Percentiles rank a stretch among this genome's conserved stretches.
phyloP scores from a whole-genome alignment of 306 rosid genomes.

The Vigna angularis region DNA sequence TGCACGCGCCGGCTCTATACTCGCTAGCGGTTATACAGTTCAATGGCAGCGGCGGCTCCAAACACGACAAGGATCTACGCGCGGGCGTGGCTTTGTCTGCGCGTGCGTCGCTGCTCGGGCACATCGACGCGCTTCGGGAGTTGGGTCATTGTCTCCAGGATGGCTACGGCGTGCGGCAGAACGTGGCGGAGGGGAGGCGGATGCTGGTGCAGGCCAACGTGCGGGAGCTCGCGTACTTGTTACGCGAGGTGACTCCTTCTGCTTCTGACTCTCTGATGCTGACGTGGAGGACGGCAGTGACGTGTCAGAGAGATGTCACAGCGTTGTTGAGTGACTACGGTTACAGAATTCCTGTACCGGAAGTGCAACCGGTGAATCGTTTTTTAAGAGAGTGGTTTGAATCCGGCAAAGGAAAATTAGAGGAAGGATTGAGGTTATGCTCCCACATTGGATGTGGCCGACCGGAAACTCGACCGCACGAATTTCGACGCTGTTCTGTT shows the following conservation, averaged over 20 bases:
- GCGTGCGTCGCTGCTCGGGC: conserved; percentile 77
- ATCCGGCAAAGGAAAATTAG: conserved; percentile 45
- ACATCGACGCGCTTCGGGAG: conserved; percentile 86
- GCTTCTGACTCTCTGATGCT: not conserved
- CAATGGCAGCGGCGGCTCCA: conserved; percentile 89
- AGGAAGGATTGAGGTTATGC: conserved; percentile 61
- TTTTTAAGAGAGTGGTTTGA: conserved; percentile 82
- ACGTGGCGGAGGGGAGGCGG: conserved; percentile 67
- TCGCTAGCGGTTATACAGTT: conserved; percentile 89
- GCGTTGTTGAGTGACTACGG: conserved; percentile 64
- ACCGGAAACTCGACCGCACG: conserved; percentile 83
- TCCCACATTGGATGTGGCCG: conserved; percentile 78
- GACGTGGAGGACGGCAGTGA: conserved; percentile 44
- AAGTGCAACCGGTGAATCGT: conserved; percentile 67
- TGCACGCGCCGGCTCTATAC: conserved; percentile 79
- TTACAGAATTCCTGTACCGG: conserved; percentile 54
- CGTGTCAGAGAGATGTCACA: conserved; percentile 8
- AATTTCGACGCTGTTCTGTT: conserved; percentile 86
- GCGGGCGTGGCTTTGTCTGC: conserved; percentile 82
- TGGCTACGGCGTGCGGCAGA: conserved; percentile 77
- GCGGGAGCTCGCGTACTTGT: conserved; percentile 59
- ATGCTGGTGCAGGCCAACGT: conserved; percentile 81
- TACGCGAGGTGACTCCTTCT: conserved; percentile 45
- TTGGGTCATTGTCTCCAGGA: conserved; percentile 91
- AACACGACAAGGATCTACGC: conserved; percentile 64